Base-by-base conservation (phyloP, 2,329 filamentous ascomycete genomes). In the Penicillium fuscoglaucum region DNA sequence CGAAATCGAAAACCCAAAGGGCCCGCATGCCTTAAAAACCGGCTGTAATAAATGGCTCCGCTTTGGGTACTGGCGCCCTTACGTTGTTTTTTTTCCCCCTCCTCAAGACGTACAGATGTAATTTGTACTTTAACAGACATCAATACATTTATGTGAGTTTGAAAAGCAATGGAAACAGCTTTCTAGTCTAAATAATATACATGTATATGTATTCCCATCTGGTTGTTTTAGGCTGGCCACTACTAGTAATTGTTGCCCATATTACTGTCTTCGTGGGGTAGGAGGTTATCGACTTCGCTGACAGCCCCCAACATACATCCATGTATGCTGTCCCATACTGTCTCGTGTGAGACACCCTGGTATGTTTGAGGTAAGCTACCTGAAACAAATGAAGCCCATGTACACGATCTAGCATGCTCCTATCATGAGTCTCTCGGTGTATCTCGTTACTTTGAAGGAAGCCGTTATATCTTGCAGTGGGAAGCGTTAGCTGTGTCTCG, bases 21-120 rank as follows among this genome's bases (percentile, higher is more conserved):
- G 47, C 54, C 54, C 47, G 47, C 53, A 44, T 39, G 53, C 54
- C 54, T 57, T 56, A 40, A 29, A 54, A 57, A 57, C 41, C 54
- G 31, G 47, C 45, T 43, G 54, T 57, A 57, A 57, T 33, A 39
- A 45, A 39, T 9, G 48, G 29, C 47, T 52, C 54, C 54, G 48
- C 54, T 52, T 57, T 57, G 39, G 29, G 39, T 55, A 37, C 21
- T 19, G 21, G 33, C 31, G 19, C 28, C 53, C 29, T 51, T 57
- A 28, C 54, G 29, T 50, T 44, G 29, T 50, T 44, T 50, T 51
- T 56, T 49, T 43, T 21, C 10, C 21, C 21, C 41, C 35, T 8
- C 21, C 51, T 26, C 9, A 9, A 24, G 9, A 37, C n/a, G 15
- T 19, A 33, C 31, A 33, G 10, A 10, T 12, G 10, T 31, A 31